These are phyloP conservation scores for Plasmodium gaboni DNA, from an alignment of 169 alveolate genomes.

Conservation along the genomic window DNA sequence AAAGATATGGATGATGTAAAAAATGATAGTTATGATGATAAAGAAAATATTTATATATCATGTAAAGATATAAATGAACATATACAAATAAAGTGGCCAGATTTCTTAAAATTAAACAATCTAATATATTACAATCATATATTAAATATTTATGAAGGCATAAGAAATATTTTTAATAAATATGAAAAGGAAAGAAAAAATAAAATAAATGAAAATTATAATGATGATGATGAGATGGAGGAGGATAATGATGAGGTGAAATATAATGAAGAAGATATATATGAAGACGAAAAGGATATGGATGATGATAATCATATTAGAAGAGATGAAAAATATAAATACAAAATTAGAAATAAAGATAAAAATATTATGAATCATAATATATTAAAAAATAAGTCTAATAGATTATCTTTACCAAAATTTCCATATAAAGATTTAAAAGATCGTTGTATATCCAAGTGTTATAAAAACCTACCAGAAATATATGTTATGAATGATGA, in stretches of 20 bases:
- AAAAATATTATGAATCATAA: too few relatives aligned
- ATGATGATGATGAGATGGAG: background rate
- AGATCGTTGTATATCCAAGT: slow-evolving; percentile 27
- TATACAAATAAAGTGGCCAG: slow-evolving; percentile 29
- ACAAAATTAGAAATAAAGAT: too few relatives aligned
- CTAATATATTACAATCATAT: slow-evolving; percentile 39
- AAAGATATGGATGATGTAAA: background rate
- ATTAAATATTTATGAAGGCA: slow-evolving; percentile 42
- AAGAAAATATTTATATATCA: background rate
- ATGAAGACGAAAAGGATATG: too few relatives aligned
- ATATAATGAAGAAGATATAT: too few relatives aligned
- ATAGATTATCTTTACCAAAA: slow-evolving; percentile 13
- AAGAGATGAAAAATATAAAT: background rate
- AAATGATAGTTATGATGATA: background rate
- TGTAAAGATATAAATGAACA: slow-evolving; percentile 10
- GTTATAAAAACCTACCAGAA: slow-evolving; percentile 32
- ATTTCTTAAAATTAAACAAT: slow-evolving; percentile 24
- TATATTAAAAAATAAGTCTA: background rate
- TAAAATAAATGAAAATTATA: slow-evolving; percentile 2
- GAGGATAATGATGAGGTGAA: too few relatives aligned
- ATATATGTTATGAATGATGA: slow-evolving; percentile 1
- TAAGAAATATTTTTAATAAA: slow-evolving; percentile 19
- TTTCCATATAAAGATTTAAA: slow-evolving; percentile 39
- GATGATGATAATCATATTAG: background rate
- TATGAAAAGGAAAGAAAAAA: slow-evolving; percentile 23